Evolutionary conservation across 306 rosid species (phyloP).

Genomic region (Vicia villosa): DNA sequence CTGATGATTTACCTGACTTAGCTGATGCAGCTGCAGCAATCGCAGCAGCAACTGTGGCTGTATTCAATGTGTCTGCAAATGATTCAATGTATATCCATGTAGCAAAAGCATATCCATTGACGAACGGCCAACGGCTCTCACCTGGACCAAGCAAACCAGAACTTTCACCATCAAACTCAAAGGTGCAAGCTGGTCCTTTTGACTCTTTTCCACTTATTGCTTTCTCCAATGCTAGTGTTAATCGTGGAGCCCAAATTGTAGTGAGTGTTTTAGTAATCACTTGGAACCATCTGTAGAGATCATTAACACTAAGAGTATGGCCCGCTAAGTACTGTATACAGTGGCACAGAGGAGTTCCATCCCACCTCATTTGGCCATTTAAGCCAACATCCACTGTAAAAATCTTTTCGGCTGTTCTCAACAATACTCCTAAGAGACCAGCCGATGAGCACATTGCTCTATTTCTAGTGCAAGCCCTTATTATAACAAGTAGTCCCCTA

Average conservation of each 20-base stretch:
- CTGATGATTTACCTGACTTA: slow-evolving; percentile 95
- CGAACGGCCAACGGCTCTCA: slow-evolving; percentile 97
- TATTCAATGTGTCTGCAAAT: slow-evolving; percentile 96
- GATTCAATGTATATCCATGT: slow-evolving; percentile 99
- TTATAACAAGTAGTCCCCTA: slow-evolving; percentile 89
- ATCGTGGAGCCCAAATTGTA: slow-evolving; percentile 74
- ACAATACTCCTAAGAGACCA: slow-evolving; percentile 82
- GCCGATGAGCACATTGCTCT: slow-evolving; percentile 98
- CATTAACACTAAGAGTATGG: slow-evolving; percentile 76
- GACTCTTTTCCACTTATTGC: slow-evolving; percentile 95
- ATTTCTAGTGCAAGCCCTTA: slow-evolving; percentile 96
- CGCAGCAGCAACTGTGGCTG: slow-evolving; percentile 99
- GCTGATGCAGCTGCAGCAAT: slow-evolving; percentile 99
- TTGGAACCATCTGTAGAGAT: slow-evolving; percentile 85
- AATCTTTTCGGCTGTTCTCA: slow-evolving; percentile 80
- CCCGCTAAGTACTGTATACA: slow-evolving; percentile 94
- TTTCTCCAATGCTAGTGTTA: slow-evolving; percentile 88
- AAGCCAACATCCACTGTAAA: slow-evolving; percentile 69
- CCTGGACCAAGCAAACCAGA: slow-evolving; percentile 99
- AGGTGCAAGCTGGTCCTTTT: slow-evolving; percentile 85
- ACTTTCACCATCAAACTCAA: slow-evolving; percentile 99
- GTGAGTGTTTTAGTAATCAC: slow-evolving; percentile 71
- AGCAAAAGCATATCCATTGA: slow-evolving; percentile 96
- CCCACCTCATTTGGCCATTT: slow-evolving; percentile 72
- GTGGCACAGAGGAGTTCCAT: slow-evolving; percentile 89